Conservation (phyloP, 1,284 basidiomycete genomes). For the Puccinia polysora region DNA sequence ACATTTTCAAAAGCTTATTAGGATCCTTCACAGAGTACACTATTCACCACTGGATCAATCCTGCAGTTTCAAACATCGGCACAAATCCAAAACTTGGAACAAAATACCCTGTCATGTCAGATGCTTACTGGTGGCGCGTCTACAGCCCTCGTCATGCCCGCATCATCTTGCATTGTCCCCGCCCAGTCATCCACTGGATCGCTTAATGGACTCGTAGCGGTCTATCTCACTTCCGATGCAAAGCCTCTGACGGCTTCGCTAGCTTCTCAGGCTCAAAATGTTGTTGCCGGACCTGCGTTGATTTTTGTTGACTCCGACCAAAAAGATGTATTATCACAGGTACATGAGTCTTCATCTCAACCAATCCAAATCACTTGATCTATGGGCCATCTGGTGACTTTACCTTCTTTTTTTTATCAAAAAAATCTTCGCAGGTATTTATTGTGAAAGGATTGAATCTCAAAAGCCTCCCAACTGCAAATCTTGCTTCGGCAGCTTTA, state of each 20-base stretch:
- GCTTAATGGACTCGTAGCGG: constrained; percentile 21
- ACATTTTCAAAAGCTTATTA: background rate
- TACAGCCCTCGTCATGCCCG: constrained; percentile 36
- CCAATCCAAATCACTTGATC: background rate
- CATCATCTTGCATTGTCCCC: constrained; percentile 35
- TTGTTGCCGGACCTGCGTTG: constrained; percentile 27
- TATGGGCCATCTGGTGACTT: background rate
- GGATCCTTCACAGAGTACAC: constrained; percentile 13
- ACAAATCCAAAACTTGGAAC: constrained; percentile 32
- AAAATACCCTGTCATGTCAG: constrained; percentile 32
- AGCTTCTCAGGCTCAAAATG: constrained; percentile 18
- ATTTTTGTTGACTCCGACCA: constrained; percentile 40
- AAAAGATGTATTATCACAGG: constrained; percentile 27
- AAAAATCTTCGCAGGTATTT: constrained; percentile 8
- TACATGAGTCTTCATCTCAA: background rate
- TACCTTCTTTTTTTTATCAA: too few species aligned
- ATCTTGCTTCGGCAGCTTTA: constrained; percentile 35
- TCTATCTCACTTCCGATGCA: constrained; percentile 30
- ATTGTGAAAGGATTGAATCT: constrained; percentile 23
- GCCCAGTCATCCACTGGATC: background rate
- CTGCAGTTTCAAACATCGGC: constrained; percentile 39
- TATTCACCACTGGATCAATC: constrained; percentile 33
- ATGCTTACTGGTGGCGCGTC: constrained; percentile 16
- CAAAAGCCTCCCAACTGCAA: constrained; percentile 27
- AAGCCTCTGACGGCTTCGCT: constrained; percentile 3